These are phyloP conservation scores for Aphanocladium album DNA, from an alignment of 2,329 filamentous ascomycete species.

Conservation along the genomic window DNA sequence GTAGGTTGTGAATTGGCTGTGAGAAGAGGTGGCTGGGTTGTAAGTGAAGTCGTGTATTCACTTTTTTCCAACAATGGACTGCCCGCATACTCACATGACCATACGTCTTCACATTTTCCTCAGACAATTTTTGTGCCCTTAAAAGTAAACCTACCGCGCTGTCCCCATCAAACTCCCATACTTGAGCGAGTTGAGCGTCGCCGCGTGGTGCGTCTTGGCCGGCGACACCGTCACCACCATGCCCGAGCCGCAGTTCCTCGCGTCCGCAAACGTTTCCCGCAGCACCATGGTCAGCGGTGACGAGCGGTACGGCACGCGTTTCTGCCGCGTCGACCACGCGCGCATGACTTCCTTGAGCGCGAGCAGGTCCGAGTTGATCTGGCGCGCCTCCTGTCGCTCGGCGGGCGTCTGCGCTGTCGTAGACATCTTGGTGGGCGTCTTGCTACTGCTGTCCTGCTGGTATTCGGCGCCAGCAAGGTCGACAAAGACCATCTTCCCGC, in stretches of 20 bases:
- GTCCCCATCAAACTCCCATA: constrained; percentile 36
- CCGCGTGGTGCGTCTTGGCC: constrained; percentile 28
- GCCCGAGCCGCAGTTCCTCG: constrained; percentile 11
- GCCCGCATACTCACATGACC: too few relatives aligned
- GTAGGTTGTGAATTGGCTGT: background rate
- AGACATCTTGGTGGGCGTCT: constrained; percentile 15
- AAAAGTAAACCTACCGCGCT: background rate
- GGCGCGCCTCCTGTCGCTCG: constrained; percentile 35
- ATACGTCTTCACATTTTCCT: too few relatives aligned
- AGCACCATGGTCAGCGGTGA: constrained; percentile 40
- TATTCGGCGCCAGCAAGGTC: constrained; percentile 42
- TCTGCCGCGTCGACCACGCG: constrained; percentile 28
- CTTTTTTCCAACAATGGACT: too few relatives aligned
- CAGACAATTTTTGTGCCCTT: too few relatives aligned
- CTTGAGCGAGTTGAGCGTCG: constrained; percentile 38
- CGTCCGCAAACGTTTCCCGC: constrained; percentile 29
- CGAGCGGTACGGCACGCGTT: constrained; percentile 35
- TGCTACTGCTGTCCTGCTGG: constrained; percentile 28
- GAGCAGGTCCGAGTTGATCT: constrained; percentile 42
- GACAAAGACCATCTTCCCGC: constrained; percentile 39
- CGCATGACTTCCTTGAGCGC: constrained; percentile 43
- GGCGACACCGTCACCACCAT: constrained; percentile 32
- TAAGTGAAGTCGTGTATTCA: too few relatives aligned
- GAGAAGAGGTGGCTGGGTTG: too few relatives aligned
- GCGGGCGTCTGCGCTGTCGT: constrained; percentile 25